A percentile compares a stretch with the other conserved stretches of the same genome.
These are phyloP conservation scores for Rehmannia glutinosa DNA, from an alignment of 257 asterid genomes.

Conservation along the genomic window DNA sequence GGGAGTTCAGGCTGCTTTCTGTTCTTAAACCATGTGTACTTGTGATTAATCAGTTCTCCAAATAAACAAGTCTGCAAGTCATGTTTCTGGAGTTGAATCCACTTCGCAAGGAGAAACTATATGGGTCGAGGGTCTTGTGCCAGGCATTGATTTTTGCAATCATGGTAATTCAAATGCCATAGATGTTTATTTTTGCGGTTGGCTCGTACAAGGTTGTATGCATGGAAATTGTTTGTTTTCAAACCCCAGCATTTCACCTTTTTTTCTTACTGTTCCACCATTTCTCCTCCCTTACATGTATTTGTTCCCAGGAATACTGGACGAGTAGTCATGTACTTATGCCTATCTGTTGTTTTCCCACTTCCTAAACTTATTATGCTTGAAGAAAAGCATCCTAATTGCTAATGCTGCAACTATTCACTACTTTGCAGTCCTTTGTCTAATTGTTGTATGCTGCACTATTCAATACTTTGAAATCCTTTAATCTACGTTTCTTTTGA, in stretches of 20 bases:
- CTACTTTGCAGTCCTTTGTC: too few species aligned
- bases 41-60: conserved; percentile 28
- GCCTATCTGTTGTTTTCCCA: too few species aligned
- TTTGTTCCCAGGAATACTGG: not conserved
- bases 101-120: conserved; percentile 45
- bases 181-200: not conserved
- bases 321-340: not conserved
- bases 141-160: conserved; percentile 98
- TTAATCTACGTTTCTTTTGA: not conserved
- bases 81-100: conserved; percentile 38
- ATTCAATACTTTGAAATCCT: not conserved
- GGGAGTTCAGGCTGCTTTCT: conserved; percentile 1
- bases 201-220: not conserved
- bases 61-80: conserved; percentile 25
- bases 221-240: not conserved
- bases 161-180: conserved; percentile 53
- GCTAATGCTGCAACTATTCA: conserved; percentile 28
- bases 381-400: not conserved
- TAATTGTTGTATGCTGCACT: not conserved
- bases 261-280: not conserved
- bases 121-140: conserved; percentile 96
- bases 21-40: conserved; percentile 6
- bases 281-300: not conserved
- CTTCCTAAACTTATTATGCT: not conserved
- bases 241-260: not conserved